These are phyloP conservation scores for Forsythia suspensa DNA, from an alignment of 257 asterid species.

Conservation along the genomic window DNA sequence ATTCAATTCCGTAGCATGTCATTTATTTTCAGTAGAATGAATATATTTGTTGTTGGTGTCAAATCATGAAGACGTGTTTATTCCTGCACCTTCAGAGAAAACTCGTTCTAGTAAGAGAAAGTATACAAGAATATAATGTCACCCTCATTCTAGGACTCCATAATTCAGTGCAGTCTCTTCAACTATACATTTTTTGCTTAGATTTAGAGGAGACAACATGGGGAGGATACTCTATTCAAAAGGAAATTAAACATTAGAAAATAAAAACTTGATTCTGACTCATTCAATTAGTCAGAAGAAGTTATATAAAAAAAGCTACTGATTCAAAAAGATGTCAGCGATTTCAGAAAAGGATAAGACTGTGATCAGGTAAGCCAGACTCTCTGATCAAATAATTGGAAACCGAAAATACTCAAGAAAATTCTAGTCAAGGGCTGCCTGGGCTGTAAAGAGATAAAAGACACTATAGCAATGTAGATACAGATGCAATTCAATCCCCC, in stretches of 20 bases:
- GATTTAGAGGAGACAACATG: background rate
- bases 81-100: background rate
- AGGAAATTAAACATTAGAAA: background rate
- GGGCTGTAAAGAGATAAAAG: conserved; percentile 6
- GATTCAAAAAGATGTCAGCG: background rate
- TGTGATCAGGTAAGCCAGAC: background rate
- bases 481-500: conserved; percentile 4
- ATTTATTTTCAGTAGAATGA: background rate
- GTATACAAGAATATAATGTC: background rate
- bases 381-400: background rate
- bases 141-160: background rate
- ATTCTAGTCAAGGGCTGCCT: background rate
- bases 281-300: background rate
- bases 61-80: background rate
- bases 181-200: background rate
- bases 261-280: background rate
- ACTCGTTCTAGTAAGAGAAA: background rate
- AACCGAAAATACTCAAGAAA: background rate
- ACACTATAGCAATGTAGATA: background rate
- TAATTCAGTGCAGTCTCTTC: background rate
- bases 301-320: background rate
- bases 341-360: background rate
- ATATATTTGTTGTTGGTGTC: background rate
- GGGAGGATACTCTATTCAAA: background rate
- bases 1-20: background rate